These are phyloP conservation scores for Skeletonema tropicum DNA, from an alignment of 108 stramenopile genomes.

Conservation along the genomic window DNA sequence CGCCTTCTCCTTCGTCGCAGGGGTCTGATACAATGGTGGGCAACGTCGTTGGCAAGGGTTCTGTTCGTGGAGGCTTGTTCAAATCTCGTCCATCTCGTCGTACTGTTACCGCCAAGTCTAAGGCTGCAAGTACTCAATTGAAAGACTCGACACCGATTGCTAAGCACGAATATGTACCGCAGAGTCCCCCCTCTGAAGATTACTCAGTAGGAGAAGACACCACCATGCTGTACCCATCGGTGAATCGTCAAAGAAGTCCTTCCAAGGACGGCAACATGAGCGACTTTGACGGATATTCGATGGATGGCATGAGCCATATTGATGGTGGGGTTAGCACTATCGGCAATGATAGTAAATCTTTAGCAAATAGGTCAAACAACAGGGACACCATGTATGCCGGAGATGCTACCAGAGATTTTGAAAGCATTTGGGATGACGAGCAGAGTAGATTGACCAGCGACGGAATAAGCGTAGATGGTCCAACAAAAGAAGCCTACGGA, in stretches of 20 bases:
- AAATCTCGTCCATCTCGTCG: not conserved
- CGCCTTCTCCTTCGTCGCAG: slow-evolving; percentile 17
- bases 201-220: slow-evolving; percentile 49
- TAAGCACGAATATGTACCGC: not conserved
- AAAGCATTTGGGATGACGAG: slow-evolving; percentile 43
- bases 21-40: not conserved
- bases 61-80: not conserved
- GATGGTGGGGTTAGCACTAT: slow-evolving; percentile 8
- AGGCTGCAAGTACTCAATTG: slow-evolving; percentile 6
- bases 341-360: not conserved
- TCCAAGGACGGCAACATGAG: slow-evolving; percentile 24
- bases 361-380: not conserved
- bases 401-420: slow-evolving; percentile 35
- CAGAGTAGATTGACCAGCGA: slow-evolving; percentile 26
- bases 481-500: not conserved
- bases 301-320: slow-evolving; percentile 45
- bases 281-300: slow-evolving; percentile 46
- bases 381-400: slow-evolving; percentile 23
- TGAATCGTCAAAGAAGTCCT: slow-evolving; percentile 24
- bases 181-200: not conserved
- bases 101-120: not conserved
- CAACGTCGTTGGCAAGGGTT: not conserved
- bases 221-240: slow-evolving; percentile 37
- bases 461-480: slow-evolving; percentile 7
- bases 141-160: not conserved